Evolutionary conservation across 495 filamentous ascomycete genomes (phyloP).

Genomic region (Penicillium herquei): DNA sequence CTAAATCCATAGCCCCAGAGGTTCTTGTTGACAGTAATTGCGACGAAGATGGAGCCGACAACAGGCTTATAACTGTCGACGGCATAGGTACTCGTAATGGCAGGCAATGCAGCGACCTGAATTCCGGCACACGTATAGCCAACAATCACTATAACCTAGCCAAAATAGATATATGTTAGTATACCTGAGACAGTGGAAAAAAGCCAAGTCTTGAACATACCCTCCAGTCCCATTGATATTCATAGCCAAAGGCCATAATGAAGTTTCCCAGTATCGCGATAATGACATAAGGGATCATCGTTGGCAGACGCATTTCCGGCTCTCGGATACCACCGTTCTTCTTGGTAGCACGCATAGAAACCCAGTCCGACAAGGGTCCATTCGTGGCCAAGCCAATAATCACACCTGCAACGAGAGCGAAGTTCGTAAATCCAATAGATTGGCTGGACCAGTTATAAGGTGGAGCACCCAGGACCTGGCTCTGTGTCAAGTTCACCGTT

Average conservation of each 20-base stretch:
- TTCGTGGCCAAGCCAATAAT: neutral
- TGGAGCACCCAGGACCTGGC: too few relatives aligned
- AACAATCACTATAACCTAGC: constrained; percentile 44
- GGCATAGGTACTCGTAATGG: constrained; percentile 47
- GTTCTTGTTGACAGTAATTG: constrained; percentile 63
- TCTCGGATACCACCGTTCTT: neutral
- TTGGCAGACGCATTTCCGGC: neutral
- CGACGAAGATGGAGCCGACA: constrained; percentile 58
- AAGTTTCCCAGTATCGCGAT: neutral
- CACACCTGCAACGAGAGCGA: neutral
- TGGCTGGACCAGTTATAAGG: too few relatives aligned
- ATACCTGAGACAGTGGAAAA: too few relatives aligned
- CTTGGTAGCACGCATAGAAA: neutral
- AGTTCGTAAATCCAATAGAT: neutral
- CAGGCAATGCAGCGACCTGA: constrained; percentile 58
- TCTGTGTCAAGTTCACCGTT: too few relatives aligned
- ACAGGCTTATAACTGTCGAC: constrained; percentile 65
- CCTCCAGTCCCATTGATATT: too few relatives aligned
- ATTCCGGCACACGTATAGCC: constrained; percentile 55
- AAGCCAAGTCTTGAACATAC: too few relatives aligned
- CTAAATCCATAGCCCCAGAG: constrained; percentile 53
- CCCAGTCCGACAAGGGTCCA: neutral
- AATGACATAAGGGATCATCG: neutral
- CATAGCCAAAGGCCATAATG: too few relatives aligned
- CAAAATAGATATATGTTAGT: too few relatives aligned